Base-by-base conservation (phyloP, 2,329 filamentous ascomycete genomes). In the Diaporthe velutina region DNA sequence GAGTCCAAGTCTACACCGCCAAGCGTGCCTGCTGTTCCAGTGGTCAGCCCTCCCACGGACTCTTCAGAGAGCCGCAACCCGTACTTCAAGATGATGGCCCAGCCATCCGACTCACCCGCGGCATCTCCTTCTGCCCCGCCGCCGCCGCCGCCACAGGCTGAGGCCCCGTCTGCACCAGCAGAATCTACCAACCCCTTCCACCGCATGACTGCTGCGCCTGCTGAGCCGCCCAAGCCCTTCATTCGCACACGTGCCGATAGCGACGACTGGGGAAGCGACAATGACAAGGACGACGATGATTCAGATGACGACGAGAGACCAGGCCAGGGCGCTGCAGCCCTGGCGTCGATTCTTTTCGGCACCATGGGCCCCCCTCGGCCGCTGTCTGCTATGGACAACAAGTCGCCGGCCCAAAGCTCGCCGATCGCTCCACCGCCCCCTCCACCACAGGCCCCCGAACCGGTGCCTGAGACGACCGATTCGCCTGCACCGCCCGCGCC, bases 101-200 rank as follows among this genome's bases (percentile, higher is more conserved):
- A 96, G 82, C 87, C 91, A 13, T 86, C 86, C 9, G 92, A 91
- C 73, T 85, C 86, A 2, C 75, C 83, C 35, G 81, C 84, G 52
- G 79, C 83, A 19, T 80, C 85, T 40, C 81, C 86, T 77, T 84
- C 84, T 76, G 84, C 85, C 70, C 85, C 86, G 22, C 82, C 87
- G 40, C 80, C 86, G 38, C 80, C 86, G 25, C 80, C 87, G 38
- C 81, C 86, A 33, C 81, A 87, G 64, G 81, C 85, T 22, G 82
- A 86, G 22, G 81, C 79, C 55, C 83, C 79, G 70, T 83, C 80
- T 45, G 82, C 79, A 33, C 30, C 79, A 78, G 84, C 90, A 45
- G 89, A 92, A 61, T 96, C 94, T n/a, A 98, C 95, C 13, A 99
- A 99, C 82, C 97, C 97, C 6, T 99, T 98, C 91, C 94, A 98